Percentiles rank a stretch among this genome's conserved stretches.
Conservation (phyloP, 2,329 filamentous ascomycete species). For the Harringtonia lauricola region DNA sequence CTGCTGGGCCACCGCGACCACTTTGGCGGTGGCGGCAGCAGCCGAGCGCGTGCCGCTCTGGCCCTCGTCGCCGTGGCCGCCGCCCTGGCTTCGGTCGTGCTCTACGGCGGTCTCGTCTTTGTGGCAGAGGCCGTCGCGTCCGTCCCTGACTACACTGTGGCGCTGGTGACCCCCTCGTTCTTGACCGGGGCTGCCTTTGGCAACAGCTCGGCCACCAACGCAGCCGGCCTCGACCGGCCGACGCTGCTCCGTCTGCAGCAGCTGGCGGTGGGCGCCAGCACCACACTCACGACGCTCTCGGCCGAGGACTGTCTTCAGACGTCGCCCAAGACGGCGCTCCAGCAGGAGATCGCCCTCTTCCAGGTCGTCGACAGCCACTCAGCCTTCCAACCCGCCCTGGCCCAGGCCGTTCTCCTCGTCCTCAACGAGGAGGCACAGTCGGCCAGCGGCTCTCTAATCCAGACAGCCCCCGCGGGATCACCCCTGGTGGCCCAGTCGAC, state of each 20-base stretch:
- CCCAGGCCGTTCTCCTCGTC: too few relatives aligned
- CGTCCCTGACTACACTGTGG: constrained; percentile 16
- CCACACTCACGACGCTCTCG: constrained; percentile 19
- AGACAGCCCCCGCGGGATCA: too few relatives aligned
- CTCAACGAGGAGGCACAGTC: too few relatives aligned
- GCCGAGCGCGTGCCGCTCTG: constrained; percentile 20
- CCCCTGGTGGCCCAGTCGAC: too few relatives aligned
- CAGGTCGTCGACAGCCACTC: too few relatives aligned
- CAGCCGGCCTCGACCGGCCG: constrained; percentile 20
- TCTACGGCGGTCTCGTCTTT: constrained; percentile 14
- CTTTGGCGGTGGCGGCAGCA: neutral
- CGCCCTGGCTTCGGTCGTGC: constrained; percentile 1
- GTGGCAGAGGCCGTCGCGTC: neutral
- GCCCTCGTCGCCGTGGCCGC: neutral
- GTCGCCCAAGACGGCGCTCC: too few relatives aligned
- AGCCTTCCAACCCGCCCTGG: too few relatives aligned
- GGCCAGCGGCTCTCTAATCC: too few relatives aligned
- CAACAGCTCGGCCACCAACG: constrained; percentile 22
- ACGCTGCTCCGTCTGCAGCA: constrained; percentile 25
- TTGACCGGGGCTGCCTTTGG: constrained; percentile 24
- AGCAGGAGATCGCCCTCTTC: too few relatives aligned
- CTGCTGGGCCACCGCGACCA: constrained; percentile 20
- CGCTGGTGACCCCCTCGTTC: constrained; percentile 25
- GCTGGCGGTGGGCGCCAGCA: constrained; percentile 15
- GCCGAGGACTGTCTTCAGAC: constrained; percentile 20